Conservation (phyloP, 306 rosid species). For the Myrica gale region DNA sequence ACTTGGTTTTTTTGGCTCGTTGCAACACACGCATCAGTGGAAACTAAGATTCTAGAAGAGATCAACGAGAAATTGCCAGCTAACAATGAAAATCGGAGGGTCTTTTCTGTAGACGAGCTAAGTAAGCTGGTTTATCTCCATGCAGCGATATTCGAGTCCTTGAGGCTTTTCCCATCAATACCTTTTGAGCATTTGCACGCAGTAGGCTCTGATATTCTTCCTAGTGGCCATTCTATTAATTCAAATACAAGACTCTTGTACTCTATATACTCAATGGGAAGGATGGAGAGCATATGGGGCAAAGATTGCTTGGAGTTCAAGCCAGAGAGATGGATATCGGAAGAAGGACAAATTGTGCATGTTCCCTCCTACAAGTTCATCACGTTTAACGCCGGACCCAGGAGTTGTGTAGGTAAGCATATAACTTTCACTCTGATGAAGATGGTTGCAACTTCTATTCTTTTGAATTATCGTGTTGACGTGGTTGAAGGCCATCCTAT, state of each 20-base stretch:
- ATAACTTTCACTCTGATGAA: constrained; percentile 43
- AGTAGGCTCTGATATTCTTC: constrained; percentile 35
- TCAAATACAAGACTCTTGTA: constrained; percentile 16
- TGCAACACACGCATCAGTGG: constrained; percentile 43
- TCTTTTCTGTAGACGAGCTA: constrained; percentile 18
- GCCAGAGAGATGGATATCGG: constrained; percentile 62
- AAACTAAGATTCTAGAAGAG: constrained; percentile 48
- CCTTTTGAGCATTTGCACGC: constrained; percentile 40
- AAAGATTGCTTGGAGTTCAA: constrained; percentile 52
- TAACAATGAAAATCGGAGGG: background rate
- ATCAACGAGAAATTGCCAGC: constrained; percentile 4
- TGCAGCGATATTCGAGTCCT: constrained; percentile 47
- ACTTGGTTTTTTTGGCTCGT: constrained; percentile 51
- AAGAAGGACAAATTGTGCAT: constrained; percentile 27
- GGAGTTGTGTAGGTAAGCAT: constrained; percentile 54
- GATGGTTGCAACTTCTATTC: constrained; percentile 32
- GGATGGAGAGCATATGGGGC: constrained; percentile 52
- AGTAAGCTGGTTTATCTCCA: constrained; percentile 47
- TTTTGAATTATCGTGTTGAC: constrained; percentile 27
- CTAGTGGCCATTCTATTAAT: constrained; percentile 46
- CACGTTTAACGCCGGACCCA: constrained; percentile 52
- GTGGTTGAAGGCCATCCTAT: constrained; percentile 15
- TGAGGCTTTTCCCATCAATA: constrained; percentile 53
- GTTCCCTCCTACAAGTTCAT: constrained; percentile 49
- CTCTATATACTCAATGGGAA: constrained; percentile 49